Percentiles rank a stretch among this genome's conserved stretches.
phyloP scores from a whole-genome alignment of 441 rosid species.

The Kokia cookei region DNA sequence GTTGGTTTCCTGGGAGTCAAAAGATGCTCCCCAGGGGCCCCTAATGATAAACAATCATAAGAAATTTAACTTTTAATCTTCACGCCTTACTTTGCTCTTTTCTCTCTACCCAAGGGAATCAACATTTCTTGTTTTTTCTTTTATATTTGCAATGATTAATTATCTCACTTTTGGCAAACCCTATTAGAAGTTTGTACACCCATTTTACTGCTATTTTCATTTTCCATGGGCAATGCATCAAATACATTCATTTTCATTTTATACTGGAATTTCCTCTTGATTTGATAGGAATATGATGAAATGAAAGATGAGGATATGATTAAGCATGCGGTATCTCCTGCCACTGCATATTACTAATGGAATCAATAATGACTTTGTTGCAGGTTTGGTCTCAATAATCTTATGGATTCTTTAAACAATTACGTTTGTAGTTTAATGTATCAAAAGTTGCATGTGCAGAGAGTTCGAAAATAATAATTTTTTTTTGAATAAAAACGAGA shows the following conservation, averaged over 20 bases:
- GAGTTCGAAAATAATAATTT: too few species aligned
- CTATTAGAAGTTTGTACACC: not conserved
- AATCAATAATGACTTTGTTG: too few species aligned
- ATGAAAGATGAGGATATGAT: not conserved
- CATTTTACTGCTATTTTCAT: not conserved
- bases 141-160: not conserved
- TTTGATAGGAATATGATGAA: not conserved
- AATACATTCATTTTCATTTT: not conserved
- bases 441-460: too few species aligned
- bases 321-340: not conserved
- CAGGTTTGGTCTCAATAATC: too few species aligned
- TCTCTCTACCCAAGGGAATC: not conserved
- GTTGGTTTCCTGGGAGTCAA: not conserved
- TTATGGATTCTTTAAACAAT: too few species aligned
- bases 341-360: too few species aligned
- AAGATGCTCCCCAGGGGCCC: not conserved
- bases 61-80: constrained; percentile 7
- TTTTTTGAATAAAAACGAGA: too few species aligned
- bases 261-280: not conserved
- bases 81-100: constrained; percentile 13
- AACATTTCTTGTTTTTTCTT: not conserved
- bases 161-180: not conserved
- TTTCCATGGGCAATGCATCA: not conserved
- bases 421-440: too few species aligned
- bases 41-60: constrained; percentile 6